These are phyloP conservation scores for Globisporangium carolinianum DNA, from an alignment of 352 stramenopile genomes.

Conservation along the genomic window DNA sequence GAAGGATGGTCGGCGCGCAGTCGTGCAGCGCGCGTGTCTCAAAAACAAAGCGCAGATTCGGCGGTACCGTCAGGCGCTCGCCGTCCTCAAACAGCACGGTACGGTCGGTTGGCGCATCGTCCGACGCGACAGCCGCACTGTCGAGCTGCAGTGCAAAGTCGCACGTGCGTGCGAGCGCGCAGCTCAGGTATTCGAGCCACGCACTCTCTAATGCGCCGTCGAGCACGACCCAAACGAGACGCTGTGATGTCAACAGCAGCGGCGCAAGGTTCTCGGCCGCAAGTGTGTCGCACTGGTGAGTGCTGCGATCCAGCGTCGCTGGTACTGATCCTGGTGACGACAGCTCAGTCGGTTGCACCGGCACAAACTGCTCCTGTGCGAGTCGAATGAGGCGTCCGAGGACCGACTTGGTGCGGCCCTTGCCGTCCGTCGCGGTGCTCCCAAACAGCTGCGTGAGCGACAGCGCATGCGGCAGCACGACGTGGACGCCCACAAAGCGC, in stretches of 20 bases:
- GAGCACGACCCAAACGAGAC: conserved; percentile 37
- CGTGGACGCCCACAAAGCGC: conserved; percentile 4
- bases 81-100: conserved; percentile 30
- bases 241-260: conserved; percentile 8
- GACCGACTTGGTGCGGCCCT: conserved; percentile 28
- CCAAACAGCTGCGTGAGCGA: conserved; percentile 45
- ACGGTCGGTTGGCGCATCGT: neutral
- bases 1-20: conserved; percentile 26
- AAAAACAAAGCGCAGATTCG: conserved; percentile 58
- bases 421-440: conserved; percentile 22
- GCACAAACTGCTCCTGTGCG: conserved; percentile 23
- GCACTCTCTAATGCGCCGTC: conserved; percentile 28
- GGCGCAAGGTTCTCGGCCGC: neutral
- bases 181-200: conserved; percentile 37
- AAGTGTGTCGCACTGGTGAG: too few relatives aligned
- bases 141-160: neutral
- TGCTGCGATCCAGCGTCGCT: too few relatives aligned
- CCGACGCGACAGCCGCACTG: neutral
- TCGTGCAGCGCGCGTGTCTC: conserved; percentile 34
- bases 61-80: conserved; percentile 51
- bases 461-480: conserved; percentile 32
- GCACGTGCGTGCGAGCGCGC: conserved; percentile 12
- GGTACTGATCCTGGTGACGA: neutral
- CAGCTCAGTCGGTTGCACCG: neutral
- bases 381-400: conserved; percentile 24